Evolutionary conservation across 495 filamentous ascomycete species (phyloP).

Genomic region (Penicillium bovifimosum): DNA sequence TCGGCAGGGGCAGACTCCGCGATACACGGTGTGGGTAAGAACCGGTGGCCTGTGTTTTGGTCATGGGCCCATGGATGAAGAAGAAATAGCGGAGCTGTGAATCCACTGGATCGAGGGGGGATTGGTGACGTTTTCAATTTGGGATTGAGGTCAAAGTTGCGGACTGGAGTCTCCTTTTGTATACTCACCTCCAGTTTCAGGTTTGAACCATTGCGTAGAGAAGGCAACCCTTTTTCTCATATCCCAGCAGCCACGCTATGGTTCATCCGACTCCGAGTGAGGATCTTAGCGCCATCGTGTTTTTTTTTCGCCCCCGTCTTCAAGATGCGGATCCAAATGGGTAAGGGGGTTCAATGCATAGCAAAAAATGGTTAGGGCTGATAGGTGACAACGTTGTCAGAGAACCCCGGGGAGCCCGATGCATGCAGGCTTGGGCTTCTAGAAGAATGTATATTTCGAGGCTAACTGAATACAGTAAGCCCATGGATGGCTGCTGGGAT

Average conservation of each 20-base stretch:
- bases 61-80: not conserved
- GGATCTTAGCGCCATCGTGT: not conserved
- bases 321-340: not conserved
- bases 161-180: not conserved
- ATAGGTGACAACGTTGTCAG: not conserved
- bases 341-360: too few relatives aligned
- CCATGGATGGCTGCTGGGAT: not conserved
- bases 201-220: not conserved
- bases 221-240: constrained; percentile 1
- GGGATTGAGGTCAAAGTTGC: not conserved
- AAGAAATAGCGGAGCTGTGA: not conserved
- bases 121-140: not conserved
- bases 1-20: not conserved
- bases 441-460: not conserved
- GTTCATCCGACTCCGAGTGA: not conserved
- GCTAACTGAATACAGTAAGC: not conserved
- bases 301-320: not conserved
- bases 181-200: not conserved
- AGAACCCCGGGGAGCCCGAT: not conserved
- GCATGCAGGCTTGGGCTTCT: not conserved
- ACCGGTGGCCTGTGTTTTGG: not conserved
- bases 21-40: not conserved
- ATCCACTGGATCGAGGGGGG: not conserved
- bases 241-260: not conserved
- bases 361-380: not conserved